phyloP scores from a whole-genome alignment of 176 grass and related monocot genomes.

The Aegilops bicornis region DNA sequence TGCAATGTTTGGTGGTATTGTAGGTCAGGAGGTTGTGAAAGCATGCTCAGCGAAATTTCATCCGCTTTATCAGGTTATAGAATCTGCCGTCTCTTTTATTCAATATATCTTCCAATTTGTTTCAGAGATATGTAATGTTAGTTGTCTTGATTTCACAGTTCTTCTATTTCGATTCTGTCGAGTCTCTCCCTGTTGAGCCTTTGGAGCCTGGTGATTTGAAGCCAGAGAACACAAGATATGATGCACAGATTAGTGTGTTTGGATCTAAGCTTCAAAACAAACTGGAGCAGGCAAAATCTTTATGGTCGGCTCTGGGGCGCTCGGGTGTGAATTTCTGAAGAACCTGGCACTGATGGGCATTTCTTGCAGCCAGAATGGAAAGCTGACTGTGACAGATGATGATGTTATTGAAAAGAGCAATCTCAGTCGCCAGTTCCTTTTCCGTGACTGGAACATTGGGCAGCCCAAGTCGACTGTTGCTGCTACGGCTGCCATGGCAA shows the following conservation, averaged over 20 bases:
- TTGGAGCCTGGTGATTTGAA: slow-evolving; percentile 64
- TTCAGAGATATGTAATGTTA: not conserved
- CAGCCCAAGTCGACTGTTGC: slow-evolving; percentile 90
- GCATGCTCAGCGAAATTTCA: slow-evolving; percentile 95
- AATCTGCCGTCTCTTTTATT: not conserved
- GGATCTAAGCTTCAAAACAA: slow-evolving; percentile 76
- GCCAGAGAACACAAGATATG: slow-evolving; percentile 62
- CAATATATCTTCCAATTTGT: not conserved
- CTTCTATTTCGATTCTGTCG: slow-evolving; percentile 93
- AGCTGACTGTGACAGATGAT: slow-evolving; percentile 83
- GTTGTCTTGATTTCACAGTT: slow-evolving; percentile 56
- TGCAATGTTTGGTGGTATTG: slow-evolving; percentile 91
- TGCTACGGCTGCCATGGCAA: slow-evolving; percentile 72
- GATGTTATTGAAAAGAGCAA: slow-evolving; percentile 95
- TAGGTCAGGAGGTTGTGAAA: slow-evolving; percentile 91
- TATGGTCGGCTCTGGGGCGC: slow-evolving; percentile 83
- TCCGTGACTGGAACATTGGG: slow-evolving; percentile 91
- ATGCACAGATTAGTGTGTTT: slow-evolving; percentile 88
- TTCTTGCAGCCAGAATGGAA: slow-evolving; percentile 64
- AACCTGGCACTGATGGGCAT: slow-evolving; percentile 86
- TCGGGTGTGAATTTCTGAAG: slow-evolving; percentile 91
- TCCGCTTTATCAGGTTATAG: slow-evolving; percentile 82
- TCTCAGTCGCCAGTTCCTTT: slow-evolving; percentile 96
- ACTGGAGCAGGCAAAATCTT: slow-evolving; percentile 77
- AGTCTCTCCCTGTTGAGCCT: slow-evolving; percentile 78